Evolutionary conservation across 495 filamentous ascomycete species (phyloP).

Genomic region (Tetracladium setigerum): DNA sequence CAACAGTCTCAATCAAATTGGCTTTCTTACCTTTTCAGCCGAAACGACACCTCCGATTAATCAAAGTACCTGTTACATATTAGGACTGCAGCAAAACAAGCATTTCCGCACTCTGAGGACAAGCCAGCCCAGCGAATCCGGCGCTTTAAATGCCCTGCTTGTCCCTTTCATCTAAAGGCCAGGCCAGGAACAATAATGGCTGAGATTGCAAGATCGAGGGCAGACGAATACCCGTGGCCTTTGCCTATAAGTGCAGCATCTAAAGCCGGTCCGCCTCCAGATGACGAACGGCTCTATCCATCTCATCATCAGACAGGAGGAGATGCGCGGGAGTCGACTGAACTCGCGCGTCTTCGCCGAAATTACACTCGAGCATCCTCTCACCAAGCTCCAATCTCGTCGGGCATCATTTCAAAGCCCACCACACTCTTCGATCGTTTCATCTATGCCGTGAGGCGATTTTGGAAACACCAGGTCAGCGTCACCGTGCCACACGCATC

Average conservation of each 20-base stretch:
- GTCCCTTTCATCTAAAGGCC: no score
- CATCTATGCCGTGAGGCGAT: constrained; percentile 20
- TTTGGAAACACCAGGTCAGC: constrained; percentile 38
- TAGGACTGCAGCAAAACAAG: no score
- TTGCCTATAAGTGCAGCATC: no score
- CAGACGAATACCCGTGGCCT: no score
- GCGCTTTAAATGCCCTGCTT: no score
- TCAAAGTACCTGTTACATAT: not conserved
- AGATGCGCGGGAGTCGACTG: constrained; percentile 17
- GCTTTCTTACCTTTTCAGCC: not conserved
- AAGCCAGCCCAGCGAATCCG: no score
- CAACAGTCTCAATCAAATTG: not conserved
- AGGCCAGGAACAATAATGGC: no score
- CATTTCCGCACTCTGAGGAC: no score
- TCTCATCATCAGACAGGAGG: not conserved
- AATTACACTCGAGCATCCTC: constrained; percentile 18
- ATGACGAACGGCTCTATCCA: not conserved
- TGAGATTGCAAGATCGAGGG: no score
- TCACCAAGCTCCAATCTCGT: not conserved
- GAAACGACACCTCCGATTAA: not conserved
- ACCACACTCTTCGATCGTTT: constrained; percentile 7
- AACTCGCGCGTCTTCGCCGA: constrained; percentile 9
- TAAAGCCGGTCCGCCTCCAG: not conserved
- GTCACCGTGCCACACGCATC: constrained; percentile 34
- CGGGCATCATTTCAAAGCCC: constrained; percentile 5